These are phyloP conservation scores for Debaryomyces sp. DNA, from an alignment of 1,139 yeast genomes.

Conservation along the genomic window DNA sequence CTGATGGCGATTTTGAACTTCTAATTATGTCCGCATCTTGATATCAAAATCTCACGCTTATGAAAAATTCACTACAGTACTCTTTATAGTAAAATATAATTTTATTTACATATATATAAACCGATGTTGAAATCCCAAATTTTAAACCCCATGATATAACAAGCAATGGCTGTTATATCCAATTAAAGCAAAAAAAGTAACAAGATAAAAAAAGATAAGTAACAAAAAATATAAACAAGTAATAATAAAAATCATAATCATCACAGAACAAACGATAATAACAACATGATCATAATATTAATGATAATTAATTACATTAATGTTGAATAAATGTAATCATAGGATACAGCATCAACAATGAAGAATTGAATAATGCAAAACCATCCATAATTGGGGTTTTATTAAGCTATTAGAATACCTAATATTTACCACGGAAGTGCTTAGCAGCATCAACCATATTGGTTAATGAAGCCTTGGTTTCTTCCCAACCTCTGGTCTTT, in stretches of 20 bases:
- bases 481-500: conserved; percentile 96
- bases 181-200: conserved; percentile 6
- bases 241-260: conserved; percentile 23
- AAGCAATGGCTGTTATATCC: conserved; percentile 14
- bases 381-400: conserved; percentile 20
- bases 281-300: conserved; percentile 16
- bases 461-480: conserved; percentile 81
- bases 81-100: conserved; percentile 9
- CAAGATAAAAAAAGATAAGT: conserved; percentile 16
- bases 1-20: conserved; percentile 15
- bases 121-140: conserved; percentile 58
- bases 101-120: conserved; percentile 28
- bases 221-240: conserved; percentile 20
- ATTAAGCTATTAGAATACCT: conserved; percentile 19
- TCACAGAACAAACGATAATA: conserved; percentile 20
- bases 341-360: conserved; percentile 46
- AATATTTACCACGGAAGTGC: conserved; percentile 74
- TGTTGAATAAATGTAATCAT: conserved; percentile 67
- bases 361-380: conserved; percentile 37
- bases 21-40: conserved; percentile 1
- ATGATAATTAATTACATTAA: conserved; percentile 50
- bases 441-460: conserved; percentile 99
- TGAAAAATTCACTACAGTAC: conserved; percentile 5
- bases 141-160: conserved; percentile 39
- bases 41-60: not conserved